These are phyloP conservation scores for Agastache rugosa DNA, from an alignment of 257 asterid genomes.

Conservation along the genomic window DNA sequence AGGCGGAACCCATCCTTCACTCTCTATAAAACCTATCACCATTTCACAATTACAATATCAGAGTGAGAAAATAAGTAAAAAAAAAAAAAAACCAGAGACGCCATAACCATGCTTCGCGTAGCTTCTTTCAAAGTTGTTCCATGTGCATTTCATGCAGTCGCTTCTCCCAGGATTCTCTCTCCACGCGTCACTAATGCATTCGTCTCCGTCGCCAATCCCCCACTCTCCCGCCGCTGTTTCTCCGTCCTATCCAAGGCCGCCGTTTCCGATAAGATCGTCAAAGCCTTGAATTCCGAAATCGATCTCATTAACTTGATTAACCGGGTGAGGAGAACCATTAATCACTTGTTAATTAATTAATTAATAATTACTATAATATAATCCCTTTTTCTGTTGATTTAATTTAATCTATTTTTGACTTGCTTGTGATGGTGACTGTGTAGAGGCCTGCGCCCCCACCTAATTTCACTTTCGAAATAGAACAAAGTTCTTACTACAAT, in stretches of 20 bases:
- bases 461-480: background rate
- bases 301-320: background rate
- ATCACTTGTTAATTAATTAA: background rate
- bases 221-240: background rate
- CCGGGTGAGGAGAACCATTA: background rate
- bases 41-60: background rate
- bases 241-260: background rate
- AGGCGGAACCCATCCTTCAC: background rate
- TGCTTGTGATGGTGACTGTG: background rate
- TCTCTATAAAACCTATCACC: background rate
- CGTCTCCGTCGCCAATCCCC: no score
- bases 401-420: no score
- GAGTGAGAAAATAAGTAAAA: no score
- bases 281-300: background rate
- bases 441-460: constrained; percentile 6
- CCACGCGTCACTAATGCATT: background rate
- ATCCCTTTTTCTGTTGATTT: no score
- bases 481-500: background rate
- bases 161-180: background rate
- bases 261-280: background rate
- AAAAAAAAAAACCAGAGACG: background rate
- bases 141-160: background rate
- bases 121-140: background rate
- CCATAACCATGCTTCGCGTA: background rate
- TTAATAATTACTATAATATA: background rate